Conservation (phyloP, 1,284 basidiomycete genomes). For the Leccinum solheimii region DNA sequence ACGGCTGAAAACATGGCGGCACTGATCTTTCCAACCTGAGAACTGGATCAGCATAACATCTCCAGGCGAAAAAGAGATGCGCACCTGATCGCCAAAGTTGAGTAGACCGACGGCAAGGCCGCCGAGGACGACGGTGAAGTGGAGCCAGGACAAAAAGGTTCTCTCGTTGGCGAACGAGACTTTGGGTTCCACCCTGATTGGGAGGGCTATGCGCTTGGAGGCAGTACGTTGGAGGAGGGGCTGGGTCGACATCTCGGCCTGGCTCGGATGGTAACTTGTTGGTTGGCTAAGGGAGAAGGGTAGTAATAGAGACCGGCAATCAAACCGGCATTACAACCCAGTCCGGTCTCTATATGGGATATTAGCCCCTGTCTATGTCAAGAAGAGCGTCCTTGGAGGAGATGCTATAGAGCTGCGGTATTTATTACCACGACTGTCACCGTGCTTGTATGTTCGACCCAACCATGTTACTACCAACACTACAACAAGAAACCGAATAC, state of each 20-base stretch:
- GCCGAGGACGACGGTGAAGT: conserved; percentile 93
- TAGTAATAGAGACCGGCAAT: conserved; percentile 10
- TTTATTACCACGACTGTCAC: not conserved
- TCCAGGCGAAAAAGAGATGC: conserved; percentile 15
- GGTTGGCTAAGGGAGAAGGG: conserved; percentile 11
- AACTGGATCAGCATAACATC: conserved; percentile 2
- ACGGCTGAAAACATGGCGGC: conserved; percentile 92
- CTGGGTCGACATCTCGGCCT: conserved; percentile 80
- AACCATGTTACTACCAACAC: not conserved
- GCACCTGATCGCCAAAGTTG: conserved; percentile 93
- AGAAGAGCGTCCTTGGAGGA: not conserved
- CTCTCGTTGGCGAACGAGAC: conserved; percentile 95
- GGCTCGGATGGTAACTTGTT: not conserved
- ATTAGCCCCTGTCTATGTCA: conserved; percentile 22
- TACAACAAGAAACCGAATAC: conserved; percentile 29
- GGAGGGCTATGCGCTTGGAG: conserved; percentile 92
- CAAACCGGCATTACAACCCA: conserved; percentile 19
- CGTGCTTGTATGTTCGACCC: not conserved
- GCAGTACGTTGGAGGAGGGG: conserved; percentile 96
- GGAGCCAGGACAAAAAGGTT: conserved; percentile 95
- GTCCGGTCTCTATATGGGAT: conserved; percentile 10
- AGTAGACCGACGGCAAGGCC: conserved; percentile 94
- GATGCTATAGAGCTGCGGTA: conserved; percentile 9
- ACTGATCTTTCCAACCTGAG: conserved; percentile 84
- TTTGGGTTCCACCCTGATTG: conserved; percentile 92